Conservation (phyloP, 176 grass and related monocot genomes). For the Oryza brachyantha region DNA sequence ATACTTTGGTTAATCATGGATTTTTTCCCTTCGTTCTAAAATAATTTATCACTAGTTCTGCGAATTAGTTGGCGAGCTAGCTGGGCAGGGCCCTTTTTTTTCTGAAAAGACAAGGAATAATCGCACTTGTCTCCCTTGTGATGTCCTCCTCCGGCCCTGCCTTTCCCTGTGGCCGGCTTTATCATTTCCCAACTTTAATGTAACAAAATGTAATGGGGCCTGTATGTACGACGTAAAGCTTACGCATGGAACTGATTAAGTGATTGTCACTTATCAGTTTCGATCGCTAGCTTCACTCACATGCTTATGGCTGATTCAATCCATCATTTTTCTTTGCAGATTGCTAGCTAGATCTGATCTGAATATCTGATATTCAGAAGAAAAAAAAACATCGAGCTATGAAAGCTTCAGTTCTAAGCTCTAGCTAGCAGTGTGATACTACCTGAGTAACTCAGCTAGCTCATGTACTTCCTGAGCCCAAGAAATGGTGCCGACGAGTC, state of each 20-base stretch:
- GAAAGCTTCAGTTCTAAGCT: slow-evolving; percentile 24
- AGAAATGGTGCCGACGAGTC: slow-evolving; percentile 14
- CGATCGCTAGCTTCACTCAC: not conserved
- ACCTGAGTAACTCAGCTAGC: not conserved
- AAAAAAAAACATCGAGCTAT: not conserved
- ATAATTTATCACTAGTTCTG: not conserved
- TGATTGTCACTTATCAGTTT: not conserved
- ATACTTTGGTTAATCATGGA: not conserved
- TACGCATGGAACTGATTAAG: not conserved
- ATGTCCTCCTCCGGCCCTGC: not conserved
- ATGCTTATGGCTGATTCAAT: not conserved
- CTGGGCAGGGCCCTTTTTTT: not conserved
- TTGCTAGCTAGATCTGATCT: slow-evolving; percentile 24
- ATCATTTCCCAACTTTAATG: slow-evolving; percentile 26
- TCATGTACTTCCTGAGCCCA: slow-evolving; percentile 39
- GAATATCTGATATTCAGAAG: not conserved
- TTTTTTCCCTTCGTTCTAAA: not conserved
- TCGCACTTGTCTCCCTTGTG: not conserved
- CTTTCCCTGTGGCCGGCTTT: not conserved
- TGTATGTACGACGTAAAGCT: not conserved
- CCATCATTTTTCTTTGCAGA: not conserved
- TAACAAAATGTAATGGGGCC: not conserved
- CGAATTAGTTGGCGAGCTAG: not conserved
- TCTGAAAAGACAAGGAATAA: slow-evolving; percentile 20
- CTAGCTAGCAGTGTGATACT: not conserved